phyloP scores from a whole-genome alignment of 768 basidiomycete genomes.

The Sporobolomyces roseus region DNA sequence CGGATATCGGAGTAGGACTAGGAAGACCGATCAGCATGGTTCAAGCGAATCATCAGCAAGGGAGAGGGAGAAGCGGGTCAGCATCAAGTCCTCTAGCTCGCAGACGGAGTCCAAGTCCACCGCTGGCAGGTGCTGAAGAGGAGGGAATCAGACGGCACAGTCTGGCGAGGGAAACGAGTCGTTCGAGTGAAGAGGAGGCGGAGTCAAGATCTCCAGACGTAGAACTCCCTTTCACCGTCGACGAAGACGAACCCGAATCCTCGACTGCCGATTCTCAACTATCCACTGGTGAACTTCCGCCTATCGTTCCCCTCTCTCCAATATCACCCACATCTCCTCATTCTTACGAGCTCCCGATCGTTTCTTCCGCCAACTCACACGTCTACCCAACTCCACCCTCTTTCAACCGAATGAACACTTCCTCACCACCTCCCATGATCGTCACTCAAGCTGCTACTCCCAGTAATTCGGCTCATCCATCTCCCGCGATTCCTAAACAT shows the following conservation, averaged over 20 bases:
- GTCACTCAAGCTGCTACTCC: slow-evolving; percentile 6
- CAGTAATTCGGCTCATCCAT: neutral
- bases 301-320: neutral
- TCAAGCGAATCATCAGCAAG: neutral
- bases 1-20: neutral
- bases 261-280: too few species aligned
- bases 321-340: neutral
- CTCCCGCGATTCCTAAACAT: slow-evolving; percentile 1
- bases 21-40: slow-evolving; percentile 4
- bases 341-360: neutral
- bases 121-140: neutral
- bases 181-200: neutral
- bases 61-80: slow-evolving; percentile 4
- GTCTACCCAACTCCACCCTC: neutral
- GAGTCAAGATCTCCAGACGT: too few species aligned
- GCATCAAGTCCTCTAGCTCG: slow-evolving; percentile 12
- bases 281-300: too few species aligned
- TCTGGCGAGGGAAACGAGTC: neutral
- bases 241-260: neutral
- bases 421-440: slow-evolving; percentile 7
- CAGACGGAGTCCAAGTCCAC: slow-evolving; percentile 3
- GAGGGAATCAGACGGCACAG: neutral
- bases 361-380: neutral
- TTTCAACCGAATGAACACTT: slow-evolving; percentile 9
- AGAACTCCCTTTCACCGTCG: slow-evolving; percentile 7